These are phyloP conservation scores for Claviceps sp. DNA, from an alignment of 2,329 filamentous ascomycete species.

Conservation along the genomic window DNA sequence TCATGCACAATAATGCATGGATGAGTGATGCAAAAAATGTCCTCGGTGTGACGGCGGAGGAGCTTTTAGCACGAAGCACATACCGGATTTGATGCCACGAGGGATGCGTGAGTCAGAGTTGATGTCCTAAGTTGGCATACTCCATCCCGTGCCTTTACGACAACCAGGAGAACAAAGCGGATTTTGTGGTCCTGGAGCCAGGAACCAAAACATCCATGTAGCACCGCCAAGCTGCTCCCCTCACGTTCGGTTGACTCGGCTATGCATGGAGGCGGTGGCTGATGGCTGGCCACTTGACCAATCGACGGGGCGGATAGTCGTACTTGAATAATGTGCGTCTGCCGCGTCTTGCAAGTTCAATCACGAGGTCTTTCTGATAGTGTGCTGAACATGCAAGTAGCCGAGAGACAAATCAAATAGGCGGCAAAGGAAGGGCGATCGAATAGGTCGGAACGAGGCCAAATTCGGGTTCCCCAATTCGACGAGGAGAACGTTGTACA, in stretches of 20 bases:
- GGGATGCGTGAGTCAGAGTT: not conserved
- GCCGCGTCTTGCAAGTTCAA: not conserved
- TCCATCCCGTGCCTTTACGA: not conserved
- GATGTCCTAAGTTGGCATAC: not conserved
- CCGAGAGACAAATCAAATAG: not conserved
- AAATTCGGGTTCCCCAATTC: not conserved
- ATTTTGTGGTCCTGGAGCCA: not conserved
- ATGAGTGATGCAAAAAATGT: not conserved
- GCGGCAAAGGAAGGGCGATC: not conserved
- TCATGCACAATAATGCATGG: too few relatives aligned
- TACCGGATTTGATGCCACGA: not conserved
- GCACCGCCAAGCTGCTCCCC: not conserved
- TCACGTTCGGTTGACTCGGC: not conserved
- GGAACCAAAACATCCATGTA: not conserved
- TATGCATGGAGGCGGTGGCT: not conserved
- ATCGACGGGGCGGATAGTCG: not conserved
- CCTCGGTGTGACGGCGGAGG: not conserved
- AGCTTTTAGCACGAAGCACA: too few relatives aligned
- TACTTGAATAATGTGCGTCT: not conserved
- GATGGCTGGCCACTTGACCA: not conserved
- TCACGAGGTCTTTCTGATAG: not conserved
- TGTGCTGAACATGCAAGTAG: not conserved
- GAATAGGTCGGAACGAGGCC: not conserved
- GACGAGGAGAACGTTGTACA: not conserved
- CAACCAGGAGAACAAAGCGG: not conserved